Conservation (phyloP, 768 basidiomycete species). For the Russula griseocarnosa region DNA sequence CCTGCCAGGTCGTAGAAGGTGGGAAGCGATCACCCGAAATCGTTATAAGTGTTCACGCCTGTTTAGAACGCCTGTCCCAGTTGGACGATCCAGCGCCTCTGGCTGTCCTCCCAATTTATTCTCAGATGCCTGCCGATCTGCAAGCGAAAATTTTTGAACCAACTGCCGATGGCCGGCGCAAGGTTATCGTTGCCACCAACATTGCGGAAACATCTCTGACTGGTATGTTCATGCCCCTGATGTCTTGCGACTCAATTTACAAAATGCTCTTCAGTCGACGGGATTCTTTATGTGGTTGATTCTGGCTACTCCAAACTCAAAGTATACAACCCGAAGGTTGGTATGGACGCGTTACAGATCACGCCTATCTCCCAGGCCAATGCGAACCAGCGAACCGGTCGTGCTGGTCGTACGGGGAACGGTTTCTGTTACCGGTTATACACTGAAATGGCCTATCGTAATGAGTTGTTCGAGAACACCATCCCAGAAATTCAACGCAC, state of each 20-base stretch:
- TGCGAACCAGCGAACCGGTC: slow-evolving; percentile 91
- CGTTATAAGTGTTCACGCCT: slow-evolving; percentile 9
- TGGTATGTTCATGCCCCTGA: slow-evolving; percentile 42
- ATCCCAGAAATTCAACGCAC: slow-evolving; percentile 99
- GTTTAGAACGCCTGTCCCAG: slow-evolving; percentile 83
- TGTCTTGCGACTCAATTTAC: slow-evolving; percentile 18
- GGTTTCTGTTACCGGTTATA: slow-evolving; percentile 96
- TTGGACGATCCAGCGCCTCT: slow-evolving; percentile 86
- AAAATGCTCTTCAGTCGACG: slow-evolving; percentile 63
- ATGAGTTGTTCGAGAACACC: slow-evolving; percentile 92
- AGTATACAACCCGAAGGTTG: slow-evolving; percentile 98
- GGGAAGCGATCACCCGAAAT: slow-evolving; percentile 27
- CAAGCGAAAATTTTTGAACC: slow-evolving; percentile 98
- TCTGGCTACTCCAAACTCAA: slow-evolving; percentile 96
- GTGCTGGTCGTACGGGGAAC: slow-evolving; percentile 93
- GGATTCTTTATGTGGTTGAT: slow-evolving; percentile 95
- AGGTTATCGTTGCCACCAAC: slow-evolving; percentile 98
- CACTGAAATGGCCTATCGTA: slow-evolving; percentile 94
- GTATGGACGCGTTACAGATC: slow-evolving; percentile 99
- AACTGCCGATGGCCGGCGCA: slow-evolving; percentile 88
- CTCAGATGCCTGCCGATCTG: slow-evolving; percentile 98
- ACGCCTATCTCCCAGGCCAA: slow-evolving; percentile 99
- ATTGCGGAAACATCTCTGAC: slow-evolving; percentile 98
- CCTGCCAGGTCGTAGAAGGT: slow-evolving; percentile 93
- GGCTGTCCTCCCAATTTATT: slow-evolving; percentile 96